A percentile compares a stretch with the other conserved stretches of the same genome.
Evolutionary conservation across 1,284 basidiomycete species (phyloP).

Genomic region (Porodaedalea pini): DNA sequence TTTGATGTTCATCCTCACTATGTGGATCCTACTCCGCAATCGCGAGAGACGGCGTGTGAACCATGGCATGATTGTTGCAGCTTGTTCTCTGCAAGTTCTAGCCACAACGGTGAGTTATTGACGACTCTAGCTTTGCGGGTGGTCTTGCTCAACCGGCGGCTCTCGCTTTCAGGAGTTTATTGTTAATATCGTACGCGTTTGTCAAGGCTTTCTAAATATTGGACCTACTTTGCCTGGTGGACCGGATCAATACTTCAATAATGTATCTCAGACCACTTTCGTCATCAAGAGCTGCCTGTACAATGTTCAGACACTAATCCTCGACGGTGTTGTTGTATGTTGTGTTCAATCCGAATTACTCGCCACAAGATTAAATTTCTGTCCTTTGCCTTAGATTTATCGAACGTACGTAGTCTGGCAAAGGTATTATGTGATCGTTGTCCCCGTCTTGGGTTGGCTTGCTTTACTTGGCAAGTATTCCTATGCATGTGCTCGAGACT

Average conservation of each 20-base stretch:
- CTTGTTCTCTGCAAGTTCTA: constrained; percentile 24
- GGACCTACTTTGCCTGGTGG: neutral
- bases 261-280: neutral
- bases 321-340: neutral
- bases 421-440: neutral
- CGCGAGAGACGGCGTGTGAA: constrained; percentile 23
- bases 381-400: neutral
- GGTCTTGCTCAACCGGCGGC: too few relatives aligned
- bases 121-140: neutral
- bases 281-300: neutral
- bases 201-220: neutral
- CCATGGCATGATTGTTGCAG: constrained; percentile 20
- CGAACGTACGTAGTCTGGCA: neutral
- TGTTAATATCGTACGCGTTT: neutral
- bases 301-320: neutral
- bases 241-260: neutral
- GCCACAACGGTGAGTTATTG: constrained; percentile 26
- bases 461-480: neutral
- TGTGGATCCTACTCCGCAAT: constrained; percentile 28
- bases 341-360: too few relatives aligned
- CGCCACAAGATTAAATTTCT: neutral
- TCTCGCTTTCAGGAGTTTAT: too few relatives aligned
- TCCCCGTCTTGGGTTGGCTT: neutral
- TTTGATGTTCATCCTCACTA: constrained; percentile 29
- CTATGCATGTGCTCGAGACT: neutral